Evolutionary conservation across 352 stramenopile species (phyloP).

Genomic region (Globisporangium paroecandrum): DNA sequence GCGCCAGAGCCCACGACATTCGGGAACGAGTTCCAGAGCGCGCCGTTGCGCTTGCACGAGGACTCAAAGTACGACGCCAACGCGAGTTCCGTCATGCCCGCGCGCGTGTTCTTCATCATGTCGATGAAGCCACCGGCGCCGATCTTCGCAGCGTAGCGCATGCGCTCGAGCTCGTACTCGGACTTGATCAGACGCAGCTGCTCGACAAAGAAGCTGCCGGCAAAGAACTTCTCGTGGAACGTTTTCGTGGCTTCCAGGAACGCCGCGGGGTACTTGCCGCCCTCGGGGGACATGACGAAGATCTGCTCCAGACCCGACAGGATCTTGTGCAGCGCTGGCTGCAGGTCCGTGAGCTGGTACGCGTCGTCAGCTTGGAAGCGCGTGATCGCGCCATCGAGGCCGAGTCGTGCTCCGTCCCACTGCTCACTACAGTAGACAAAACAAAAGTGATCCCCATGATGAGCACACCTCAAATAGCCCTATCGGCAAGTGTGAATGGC

Average conservation of each 20-base stretch:
- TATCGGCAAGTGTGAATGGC: background rate
- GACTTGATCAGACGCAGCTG: constrained; percentile 76
- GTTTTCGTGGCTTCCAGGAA: constrained; percentile 59
- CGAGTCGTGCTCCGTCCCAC: constrained; percentile 74
- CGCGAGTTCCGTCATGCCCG: constrained; percentile 70
- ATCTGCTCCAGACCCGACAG: constrained; percentile 59
- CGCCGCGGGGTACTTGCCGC: constrained; percentile 42
- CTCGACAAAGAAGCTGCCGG: constrained; percentile 72
- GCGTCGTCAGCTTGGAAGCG: constrained; percentile 64
- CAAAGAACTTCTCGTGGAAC: constrained; percentile 70
- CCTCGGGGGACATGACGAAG: constrained; percentile 64
- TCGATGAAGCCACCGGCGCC: constrained; percentile 60
- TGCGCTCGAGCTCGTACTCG: constrained; percentile 64
- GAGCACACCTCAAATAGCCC: background rate
- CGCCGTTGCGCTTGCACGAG: constrained; percentile 68
- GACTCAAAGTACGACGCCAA: constrained; percentile 69
- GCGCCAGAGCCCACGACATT: constrained; percentile 74
- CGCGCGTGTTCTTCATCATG: constrained; percentile 67
- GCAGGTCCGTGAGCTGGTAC: constrained; percentile 61
- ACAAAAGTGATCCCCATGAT: background rate
- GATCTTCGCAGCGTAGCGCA: constrained; percentile 73
- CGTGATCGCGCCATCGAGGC: constrained; percentile 55
- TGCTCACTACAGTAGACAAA: constrained; percentile 47
- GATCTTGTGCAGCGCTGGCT: constrained; percentile 44
- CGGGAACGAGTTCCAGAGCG: constrained; percentile 78